A percentile compares a stretch with the other conserved stretches of the same genome.
These are phyloP conservation scores for Coffea eugenioides DNA, from an alignment of 257 asterid species.

Conservation along the genomic window DNA sequence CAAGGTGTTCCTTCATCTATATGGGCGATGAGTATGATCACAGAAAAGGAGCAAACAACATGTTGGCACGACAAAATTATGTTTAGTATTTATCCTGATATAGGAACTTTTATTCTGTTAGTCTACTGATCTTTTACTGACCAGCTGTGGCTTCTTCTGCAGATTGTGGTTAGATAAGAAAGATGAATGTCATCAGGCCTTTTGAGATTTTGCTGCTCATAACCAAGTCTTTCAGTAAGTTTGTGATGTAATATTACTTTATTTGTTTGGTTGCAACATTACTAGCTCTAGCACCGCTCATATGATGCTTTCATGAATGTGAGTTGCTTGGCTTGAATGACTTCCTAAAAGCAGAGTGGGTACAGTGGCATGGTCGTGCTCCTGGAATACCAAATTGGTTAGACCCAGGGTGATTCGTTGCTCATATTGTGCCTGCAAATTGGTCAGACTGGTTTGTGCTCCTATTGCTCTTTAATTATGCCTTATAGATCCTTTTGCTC, in stretches of 20 bases:
- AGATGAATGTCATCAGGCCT: slow-evolving; percentile 76
- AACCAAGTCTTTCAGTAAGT: slow-evolving; percentile 70
- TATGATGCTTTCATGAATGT: slow-evolving; percentile 43
- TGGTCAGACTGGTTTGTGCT: slow-evolving; percentile 60
- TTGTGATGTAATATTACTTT: background rate
- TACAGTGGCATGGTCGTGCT: slow-evolving; percentile 92
- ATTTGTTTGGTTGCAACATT: background rate
- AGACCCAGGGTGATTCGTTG: slow-evolving; percentile 77
- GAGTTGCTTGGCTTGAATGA: slow-evolving; percentile 86
- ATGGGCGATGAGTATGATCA: slow-evolving; percentile 99
- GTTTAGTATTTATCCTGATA: slow-evolving; percentile 35
- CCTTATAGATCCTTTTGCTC: background rate
- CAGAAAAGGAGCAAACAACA: slow-evolving; percentile 96
- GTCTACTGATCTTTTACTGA: background rate
- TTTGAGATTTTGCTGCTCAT: slow-evolving; percentile 74
- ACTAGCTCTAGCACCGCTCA: slow-evolving; percentile 6
- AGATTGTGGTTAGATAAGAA: slow-evolving; percentile 93
- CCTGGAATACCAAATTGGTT: slow-evolving; percentile 92
- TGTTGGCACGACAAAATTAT: slow-evolving; percentile 82
- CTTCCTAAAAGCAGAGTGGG: slow-evolving; percentile 89
- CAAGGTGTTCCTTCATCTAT: slow-evolving; percentile 95
- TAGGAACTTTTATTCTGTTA: background rate
- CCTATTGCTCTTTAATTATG: background rate
- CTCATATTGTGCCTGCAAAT: slow-evolving; percentile 15
- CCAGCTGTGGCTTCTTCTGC: slow-evolving; percentile 31